Evolutionary conservation across 2,329 filamentous ascomycete species (phyloP).

Genomic region (Fusarium virguliforme): DNA sequence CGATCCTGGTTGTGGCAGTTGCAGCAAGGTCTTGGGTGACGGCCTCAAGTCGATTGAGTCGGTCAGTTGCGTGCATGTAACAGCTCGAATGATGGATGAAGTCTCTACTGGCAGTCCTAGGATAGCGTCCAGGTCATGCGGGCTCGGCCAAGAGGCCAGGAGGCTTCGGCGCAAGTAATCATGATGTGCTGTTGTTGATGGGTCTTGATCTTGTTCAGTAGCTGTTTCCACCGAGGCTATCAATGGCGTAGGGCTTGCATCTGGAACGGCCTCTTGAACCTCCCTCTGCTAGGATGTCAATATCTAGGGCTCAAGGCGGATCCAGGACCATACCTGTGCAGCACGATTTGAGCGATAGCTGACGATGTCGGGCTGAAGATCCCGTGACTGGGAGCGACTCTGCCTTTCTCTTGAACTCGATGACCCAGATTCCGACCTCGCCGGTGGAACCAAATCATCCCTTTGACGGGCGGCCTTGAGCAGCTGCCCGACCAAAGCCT

Average conservation of each 20-base stretch:
- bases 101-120: slow-evolving; percentile 50
- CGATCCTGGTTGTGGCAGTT: slow-evolving; percentile 35
- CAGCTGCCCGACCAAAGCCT: slow-evolving; percentile 55
- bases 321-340: slow-evolving; percentile 3
- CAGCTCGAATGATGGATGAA: slow-evolving; percentile 56
- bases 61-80: slow-evolving; percentile 53
- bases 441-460: not conserved
- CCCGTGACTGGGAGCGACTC: not conserved
- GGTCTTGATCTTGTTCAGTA: not conserved
- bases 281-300: not conserved
- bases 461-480: slow-evolving; percentile 25
- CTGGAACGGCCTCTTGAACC: not conserved
- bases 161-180: slow-evolving; percentile 54
- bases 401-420: not conserved
- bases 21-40: slow-evolving; percentile 54
- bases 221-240: not conserved
- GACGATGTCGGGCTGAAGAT: not conserved
- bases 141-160: slow-evolving; percentile 57
- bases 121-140: slow-evolving; percentile 59
- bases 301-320: not conserved
- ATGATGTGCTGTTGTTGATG: slow-evolving; percentile 19
- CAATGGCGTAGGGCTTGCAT: not conserved
- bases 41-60: slow-evolving; percentile 11
- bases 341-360: not conserved
- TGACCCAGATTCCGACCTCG: not conserved